Evolutionary conservation across 2,329 filamentous ascomycete species (phyloP).

Genomic region (Penicillium sp.): DNA sequence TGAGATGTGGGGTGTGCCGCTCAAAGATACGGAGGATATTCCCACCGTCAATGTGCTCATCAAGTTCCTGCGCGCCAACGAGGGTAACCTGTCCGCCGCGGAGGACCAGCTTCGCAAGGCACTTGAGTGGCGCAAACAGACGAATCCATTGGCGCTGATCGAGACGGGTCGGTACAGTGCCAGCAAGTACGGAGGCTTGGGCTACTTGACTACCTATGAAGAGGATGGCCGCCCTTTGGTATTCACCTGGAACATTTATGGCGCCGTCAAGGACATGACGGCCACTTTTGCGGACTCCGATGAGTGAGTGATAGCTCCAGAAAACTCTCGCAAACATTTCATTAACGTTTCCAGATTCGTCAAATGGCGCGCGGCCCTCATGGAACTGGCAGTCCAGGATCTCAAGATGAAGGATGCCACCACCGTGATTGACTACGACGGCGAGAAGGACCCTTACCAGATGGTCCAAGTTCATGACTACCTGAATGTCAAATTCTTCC

Average conservation of each 20-base stretch:
- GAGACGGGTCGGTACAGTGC: conserved; percentile 65
- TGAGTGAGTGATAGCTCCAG: conserved; percentile 61
- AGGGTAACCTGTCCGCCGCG: conserved; percentile 72
- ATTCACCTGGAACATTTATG: conserved; percentile 93
- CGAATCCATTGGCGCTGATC: conserved; percentile 70
- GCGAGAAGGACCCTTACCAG: conserved; percentile 75
- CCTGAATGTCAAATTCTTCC: conserved; percentile 82
- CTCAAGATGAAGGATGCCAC: conserved; percentile 73
- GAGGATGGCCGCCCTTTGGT: conserved; percentile 61
- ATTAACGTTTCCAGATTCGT: conserved; percentile 68
- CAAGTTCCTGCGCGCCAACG: conserved; percentile 92
- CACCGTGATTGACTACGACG: conserved; percentile 65
- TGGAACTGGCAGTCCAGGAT: conserved; percentile 81
- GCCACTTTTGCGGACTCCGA: conserved; percentile 80
- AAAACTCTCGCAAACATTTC: conserved; percentile 1
- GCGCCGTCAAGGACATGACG: conserved; percentile 78
- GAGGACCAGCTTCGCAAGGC: conserved; percentile 78
- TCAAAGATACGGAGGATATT: conserved; percentile 61
- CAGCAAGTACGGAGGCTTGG: conserved; percentile 75
- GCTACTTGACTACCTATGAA: conserved; percentile 76
- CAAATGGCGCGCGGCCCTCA: conserved; percentile 84
- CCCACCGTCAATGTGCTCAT: conserved; percentile 84
- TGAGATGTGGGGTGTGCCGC: conserved; percentile 86
- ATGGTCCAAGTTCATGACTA: conserved; percentile 96
- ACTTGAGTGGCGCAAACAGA: conserved; percentile 79